These are phyloP conservation scores for Gaultheria prostrata DNA, from an alignment of 148 eudicot species.

Conservation along the genomic window DNA sequence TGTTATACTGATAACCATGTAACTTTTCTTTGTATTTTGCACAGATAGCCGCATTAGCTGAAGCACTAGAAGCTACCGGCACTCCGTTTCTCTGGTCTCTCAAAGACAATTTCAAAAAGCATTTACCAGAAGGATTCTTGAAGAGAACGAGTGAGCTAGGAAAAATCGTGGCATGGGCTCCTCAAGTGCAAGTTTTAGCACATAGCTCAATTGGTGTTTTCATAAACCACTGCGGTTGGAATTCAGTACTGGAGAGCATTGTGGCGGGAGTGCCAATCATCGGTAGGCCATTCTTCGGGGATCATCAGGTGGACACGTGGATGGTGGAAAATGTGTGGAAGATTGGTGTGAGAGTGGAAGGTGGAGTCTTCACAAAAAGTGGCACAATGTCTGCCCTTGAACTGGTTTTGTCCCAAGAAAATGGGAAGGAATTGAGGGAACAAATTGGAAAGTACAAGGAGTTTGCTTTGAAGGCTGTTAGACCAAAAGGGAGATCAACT, in stretches of 20 bases:
- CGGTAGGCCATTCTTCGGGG: conserved; percentile 65
- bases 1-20: background rate
- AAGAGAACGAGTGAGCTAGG: conserved; percentile 30
- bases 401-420: conserved; percentile 27
- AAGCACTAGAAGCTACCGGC: conserved; percentile 36
- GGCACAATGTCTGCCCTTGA: conserved; percentile 30
- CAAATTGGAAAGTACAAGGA: conserved; percentile 22
- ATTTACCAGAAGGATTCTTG: conserved; percentile 43
- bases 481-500: conserved; percentile 33
- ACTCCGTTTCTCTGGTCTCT: conserved; percentile 72
- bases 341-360: conserved; percentile 46
- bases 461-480: conserved; percentile 32
- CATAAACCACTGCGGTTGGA: conserved; percentile 81
- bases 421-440: conserved; percentile 35
- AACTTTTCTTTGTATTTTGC: background rate
- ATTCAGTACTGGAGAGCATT: conserved; percentile 64
- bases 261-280: conserved; percentile 60
- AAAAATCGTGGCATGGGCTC: conserved; percentile 69
- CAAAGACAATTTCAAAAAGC: conserved; percentile 19
- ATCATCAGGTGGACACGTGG: conserved; percentile 47
- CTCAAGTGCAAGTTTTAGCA: conserved; percentile 50
- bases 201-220: conserved; percentile 53
- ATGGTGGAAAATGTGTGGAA: conserved; percentile 44
- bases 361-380: conserved; percentile 36
- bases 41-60: conserved; percentile 37